Conservation (phyloP, 768 basidiomycete species). For the Tricholoma saponaceum region DNA sequence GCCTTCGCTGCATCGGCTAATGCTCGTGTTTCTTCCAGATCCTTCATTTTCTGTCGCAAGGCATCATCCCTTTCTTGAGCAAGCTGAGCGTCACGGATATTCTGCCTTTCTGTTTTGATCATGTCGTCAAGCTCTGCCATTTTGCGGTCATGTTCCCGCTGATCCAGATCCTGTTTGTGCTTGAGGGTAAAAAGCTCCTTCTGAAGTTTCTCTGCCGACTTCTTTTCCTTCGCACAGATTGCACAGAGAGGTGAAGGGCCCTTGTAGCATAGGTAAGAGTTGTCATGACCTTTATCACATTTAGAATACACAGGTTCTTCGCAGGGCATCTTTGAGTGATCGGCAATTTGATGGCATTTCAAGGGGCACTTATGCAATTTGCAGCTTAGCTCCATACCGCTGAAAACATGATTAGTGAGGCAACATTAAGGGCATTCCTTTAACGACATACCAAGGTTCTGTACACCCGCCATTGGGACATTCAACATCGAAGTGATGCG, state of each 20-base stretch:
- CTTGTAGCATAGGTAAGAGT: slow-evolving; percentile 40
- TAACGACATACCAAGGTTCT: slow-evolving; percentile 46
- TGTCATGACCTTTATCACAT: slow-evolving; percentile 44
- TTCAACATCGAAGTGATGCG: slow-evolving; percentile 45
- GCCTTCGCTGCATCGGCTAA: background rate
- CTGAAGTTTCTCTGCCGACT: slow-evolving; percentile 27
- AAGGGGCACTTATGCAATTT: slow-evolving; percentile 50
- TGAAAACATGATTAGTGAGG: slow-evolving; percentile 17
- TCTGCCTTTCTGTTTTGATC: background rate
- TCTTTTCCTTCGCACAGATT: slow-evolving; percentile 42
- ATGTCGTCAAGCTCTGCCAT: background rate
- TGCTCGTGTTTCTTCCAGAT: background rate
- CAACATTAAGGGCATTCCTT: background rate
- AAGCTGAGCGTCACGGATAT: background rate
- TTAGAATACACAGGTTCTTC: slow-evolving; percentile 24
- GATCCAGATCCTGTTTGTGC: background rate
- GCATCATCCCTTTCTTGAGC: background rate
- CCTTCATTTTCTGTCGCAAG: background rate
- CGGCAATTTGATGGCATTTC: slow-evolving; percentile 54
- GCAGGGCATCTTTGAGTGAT: slow-evolving; percentile 55
- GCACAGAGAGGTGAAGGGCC: slow-evolving; percentile 32
- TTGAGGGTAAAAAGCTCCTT: background rate
- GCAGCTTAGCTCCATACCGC: slow-evolving; percentile 45
- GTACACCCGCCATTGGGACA: slow-evolving; percentile 63
- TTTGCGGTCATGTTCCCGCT: background rate